A percentile compares a stretch with the other conserved stretches of the same genome.
phyloP scores from a whole-genome alignment of 345 rosid genomes.

The Moricandia moricandioides region DNA sequence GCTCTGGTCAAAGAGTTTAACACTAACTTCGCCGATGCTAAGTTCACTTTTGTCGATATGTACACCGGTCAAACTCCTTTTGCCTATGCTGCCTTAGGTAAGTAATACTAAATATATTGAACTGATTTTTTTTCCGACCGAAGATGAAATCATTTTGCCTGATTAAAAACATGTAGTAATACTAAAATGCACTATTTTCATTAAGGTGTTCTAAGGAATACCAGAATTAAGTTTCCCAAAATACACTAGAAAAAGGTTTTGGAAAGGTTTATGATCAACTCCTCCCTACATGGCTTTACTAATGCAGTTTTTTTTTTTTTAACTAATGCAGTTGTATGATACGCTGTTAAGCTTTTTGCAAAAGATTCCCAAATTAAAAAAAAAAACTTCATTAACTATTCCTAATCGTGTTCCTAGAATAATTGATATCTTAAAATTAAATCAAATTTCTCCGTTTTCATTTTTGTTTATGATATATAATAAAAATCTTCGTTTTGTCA shows the following conservation, averaged over 20 bases:
- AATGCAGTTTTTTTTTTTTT: neutral
- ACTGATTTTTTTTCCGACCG: neutral
- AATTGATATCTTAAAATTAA: neutral
- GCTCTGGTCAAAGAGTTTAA: constrained; percentile 38
- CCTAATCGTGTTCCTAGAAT: neutral
- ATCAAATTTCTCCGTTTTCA: neutral
- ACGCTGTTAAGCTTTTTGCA: neutral
- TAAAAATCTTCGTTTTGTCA: neutral
- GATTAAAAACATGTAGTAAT: neutral
- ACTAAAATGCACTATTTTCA: neutral
- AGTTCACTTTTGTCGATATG: constrained; percentile 37
- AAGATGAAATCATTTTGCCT: neutral
- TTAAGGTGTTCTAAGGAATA: neutral
- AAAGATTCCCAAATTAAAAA: neutral
- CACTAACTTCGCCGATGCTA: constrained; percentile 23
- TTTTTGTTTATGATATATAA: neutral
- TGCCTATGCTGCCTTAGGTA: constrained; percentile 24
- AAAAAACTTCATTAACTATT: neutral
- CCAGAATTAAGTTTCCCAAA: neutral
- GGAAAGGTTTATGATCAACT: neutral
- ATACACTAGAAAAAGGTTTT: neutral
- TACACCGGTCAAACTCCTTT: constrained; percentile 9
- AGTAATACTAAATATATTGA: neutral
- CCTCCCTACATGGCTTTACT: neutral
- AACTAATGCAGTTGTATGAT: neutral